Conservation (phyloP, 768 basidiomycete genomes). For the Leucocoprinus birnbaumii region DNA sequence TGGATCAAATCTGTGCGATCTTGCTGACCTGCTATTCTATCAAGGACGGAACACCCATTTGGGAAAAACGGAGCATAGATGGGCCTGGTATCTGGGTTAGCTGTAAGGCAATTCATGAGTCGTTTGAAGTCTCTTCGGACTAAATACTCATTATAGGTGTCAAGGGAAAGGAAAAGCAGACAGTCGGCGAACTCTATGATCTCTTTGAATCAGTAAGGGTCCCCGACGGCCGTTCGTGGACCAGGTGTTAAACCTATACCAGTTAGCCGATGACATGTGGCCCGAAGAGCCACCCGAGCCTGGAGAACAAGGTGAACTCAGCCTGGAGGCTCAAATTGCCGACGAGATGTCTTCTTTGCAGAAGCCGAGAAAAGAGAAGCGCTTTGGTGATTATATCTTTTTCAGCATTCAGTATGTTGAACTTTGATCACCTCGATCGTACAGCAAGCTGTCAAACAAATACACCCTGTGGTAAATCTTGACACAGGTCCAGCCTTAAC, state of each 20-base stretch:
- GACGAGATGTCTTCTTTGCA: constrained; percentile 73
- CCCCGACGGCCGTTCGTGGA: neutral
- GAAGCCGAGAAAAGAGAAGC: constrained; percentile 55
- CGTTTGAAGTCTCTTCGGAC: neutral
- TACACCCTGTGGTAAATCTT: constrained; percentile 64
- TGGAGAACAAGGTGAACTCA: constrained; percentile 38
- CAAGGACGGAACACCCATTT: constrained; percentile 67
- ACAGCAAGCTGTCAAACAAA: constrained; percentile 76
- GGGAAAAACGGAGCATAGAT: constrained; percentile 63
- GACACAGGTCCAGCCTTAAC: constrained; percentile 2
- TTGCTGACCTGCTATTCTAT: constrained; percentile 2
- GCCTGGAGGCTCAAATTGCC: constrained; percentile 69
- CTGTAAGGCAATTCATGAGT: constrained; percentile 37
- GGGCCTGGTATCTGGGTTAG: constrained; percentile 87
- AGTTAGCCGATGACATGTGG: constrained; percentile 78
- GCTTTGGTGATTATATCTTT: constrained; percentile 49
- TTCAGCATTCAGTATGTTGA: no score
- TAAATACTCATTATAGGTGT: constrained; percentile 37
- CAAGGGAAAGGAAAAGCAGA: constrained; percentile 79
- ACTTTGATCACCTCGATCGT: neutral
- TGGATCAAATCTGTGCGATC: neutral
- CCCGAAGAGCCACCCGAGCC: constrained; percentile 37
- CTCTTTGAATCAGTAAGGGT: constrained; percentile 69
- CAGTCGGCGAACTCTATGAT: constrained; percentile 74
- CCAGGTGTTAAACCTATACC: constrained; percentile 6